Base-by-base conservation (phyloP, 306 rosid species). In the Pyrus pyrifolia region DNA sequence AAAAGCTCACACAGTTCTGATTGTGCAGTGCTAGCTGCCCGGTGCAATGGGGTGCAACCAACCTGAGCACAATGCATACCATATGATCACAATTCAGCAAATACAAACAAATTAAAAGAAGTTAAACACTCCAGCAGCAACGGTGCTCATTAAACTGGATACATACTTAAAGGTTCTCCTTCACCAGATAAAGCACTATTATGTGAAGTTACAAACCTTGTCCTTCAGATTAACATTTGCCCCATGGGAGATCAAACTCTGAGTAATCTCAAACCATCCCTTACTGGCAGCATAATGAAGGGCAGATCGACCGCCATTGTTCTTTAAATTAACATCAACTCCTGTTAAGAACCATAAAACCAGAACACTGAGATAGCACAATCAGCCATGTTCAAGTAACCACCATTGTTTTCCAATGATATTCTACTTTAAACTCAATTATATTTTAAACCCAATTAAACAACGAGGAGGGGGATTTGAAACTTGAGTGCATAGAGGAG, bases 221-320 rank as follows among this genome's bases (percentile, higher is more conserved):
- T 95, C 96, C 70, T 90, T 88, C 71, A 77, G 76, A 85, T 90
- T 90, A 64, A 95, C 73, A 67, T 87, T 88, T 71, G 98, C 97
- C 76, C 93, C 81, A 52, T 87, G 90, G 22, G 97, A 84, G 76
- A 90, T 84, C 77, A 95, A 89, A 64, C 67, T 74, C 81, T 88
- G 90, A 64, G 97, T 96, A 81, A 92, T 85, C 90, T 92, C 79
- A 79, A 82, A 21, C 97, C 93, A 76, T 13, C 97, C 98, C 79
- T 95, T 95, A 81, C 97, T 95, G 63, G 96, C 93, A 52, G 93
- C 97, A 83, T 95, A 95, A 77, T 95, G 97, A 87, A 95, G 93
- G 70, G 98, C 96, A 76, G 95, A 82, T 46, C 96, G 92, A 58
- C 97, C 97, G 9, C 98, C 93, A 27, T 64, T 8, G 66, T 92